A percentile compares a stretch with the other conserved stretches of the same genome.
These are phyloP conservation scores for Rhizopogon sp. DNA, from an alignment of 768 basidiomycete species.

Conservation along the genomic window DNA sequence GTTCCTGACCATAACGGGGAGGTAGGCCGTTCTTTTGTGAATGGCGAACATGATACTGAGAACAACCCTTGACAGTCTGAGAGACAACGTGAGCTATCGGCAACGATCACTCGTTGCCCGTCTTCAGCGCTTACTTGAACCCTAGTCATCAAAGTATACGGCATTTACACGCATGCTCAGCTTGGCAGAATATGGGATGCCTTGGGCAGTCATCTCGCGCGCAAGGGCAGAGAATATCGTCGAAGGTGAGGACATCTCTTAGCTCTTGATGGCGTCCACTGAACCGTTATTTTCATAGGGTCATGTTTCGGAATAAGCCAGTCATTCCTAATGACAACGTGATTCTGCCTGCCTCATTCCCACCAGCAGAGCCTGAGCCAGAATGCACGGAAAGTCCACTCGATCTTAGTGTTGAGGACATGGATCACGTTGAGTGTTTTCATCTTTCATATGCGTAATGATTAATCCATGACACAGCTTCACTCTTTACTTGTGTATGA, in stretches of 20 bases:
- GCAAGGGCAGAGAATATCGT: slow-evolving; percentile 48
- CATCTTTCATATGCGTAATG: background rate
- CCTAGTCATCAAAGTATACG: slow-evolving; percentile 44
- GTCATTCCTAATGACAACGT: slow-evolving; percentile 33
- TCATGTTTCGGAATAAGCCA: slow-evolving; percentile 36
- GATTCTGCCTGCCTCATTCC: slow-evolving; percentile 51
- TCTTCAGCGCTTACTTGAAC: background rate
- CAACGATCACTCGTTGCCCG: background rate
- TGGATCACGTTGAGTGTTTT: slow-evolving; percentile 36
- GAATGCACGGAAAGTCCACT: slow-evolving; percentile 17
- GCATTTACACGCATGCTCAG: slow-evolving; percentile 45
- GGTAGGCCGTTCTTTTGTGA: slow-evolving; percentile 14
- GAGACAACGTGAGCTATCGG: slow-evolving; percentile 27
- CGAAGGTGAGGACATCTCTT: slow-evolving; percentile 32
- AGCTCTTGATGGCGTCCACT: background rate
- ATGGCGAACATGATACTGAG: background rate
- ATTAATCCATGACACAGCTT: slow-evolving; percentile 29
- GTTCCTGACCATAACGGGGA: slow-evolving; percentile 30
- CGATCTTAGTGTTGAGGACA: slow-evolving; percentile 38
- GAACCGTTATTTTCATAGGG: slow-evolving; percentile 27
- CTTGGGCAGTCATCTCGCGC: slow-evolving; percentile 35
- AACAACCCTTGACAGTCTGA: slow-evolving; percentile 26
- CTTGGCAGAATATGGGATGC: slow-evolving; percentile 44
- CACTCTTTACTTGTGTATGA: slow-evolving; percentile 57
- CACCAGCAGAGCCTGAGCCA: slow-evolving; percentile 26